Evolutionary conservation across 2,329 filamentous ascomycete species (phyloP), one percentile per base, ranked within the genome.

Genomic region (Ilyonectria robusta): DNA sequence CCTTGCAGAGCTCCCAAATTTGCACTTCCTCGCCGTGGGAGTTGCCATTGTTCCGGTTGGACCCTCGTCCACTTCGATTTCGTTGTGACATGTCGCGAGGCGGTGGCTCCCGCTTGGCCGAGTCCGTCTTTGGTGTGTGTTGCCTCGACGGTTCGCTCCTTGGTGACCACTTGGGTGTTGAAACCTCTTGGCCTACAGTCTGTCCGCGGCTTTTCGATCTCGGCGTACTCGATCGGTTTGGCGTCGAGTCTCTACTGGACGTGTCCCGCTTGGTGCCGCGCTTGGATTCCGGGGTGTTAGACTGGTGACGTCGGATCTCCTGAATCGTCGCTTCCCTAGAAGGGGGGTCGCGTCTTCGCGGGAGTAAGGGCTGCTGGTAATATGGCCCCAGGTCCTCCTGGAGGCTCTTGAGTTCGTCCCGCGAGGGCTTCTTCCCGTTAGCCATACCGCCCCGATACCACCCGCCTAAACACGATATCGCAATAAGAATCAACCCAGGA

Each of bases 31-130:
- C 83, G 31, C 83, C 83, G 35, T 83, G 81, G 8, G 78, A 72
- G 67, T 81, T 79, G 29, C 82, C 81, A 54, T 82, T 84, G 75
- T 83, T 84, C 47, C 83, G 80, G 75, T 82, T 82, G 46, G 81
- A 82, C 44, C 81, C 82, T 68, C 83, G 82, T 58, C 81, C 81
- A 72, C 82, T 83, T 61, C 83, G 81, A 67, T 82, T 83, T 67
- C 82, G 79, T 73, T 84, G 82, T 48, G 82, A 83, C 82, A 84
- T 84, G 60, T 72, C 69, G 73, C 69, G 67, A 40, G 61, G 70
- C 33, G 70, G 66, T 35, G 65, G 70, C 62, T 73, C 72, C 31
- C 65, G 66, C 64, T 72, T 76, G 57, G 62, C 63, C 66, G 70
- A 66, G 58, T 76, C 73, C n/a, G 67, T 66, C 44, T 64, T 70